Percentiles rank a stretch among this genome's conserved stretches.
These are phyloP conservation scores for Suhomyces tanzawaensis DNA, from an alignment of 805 yeast species.

Conservation along the genomic window DNA sequence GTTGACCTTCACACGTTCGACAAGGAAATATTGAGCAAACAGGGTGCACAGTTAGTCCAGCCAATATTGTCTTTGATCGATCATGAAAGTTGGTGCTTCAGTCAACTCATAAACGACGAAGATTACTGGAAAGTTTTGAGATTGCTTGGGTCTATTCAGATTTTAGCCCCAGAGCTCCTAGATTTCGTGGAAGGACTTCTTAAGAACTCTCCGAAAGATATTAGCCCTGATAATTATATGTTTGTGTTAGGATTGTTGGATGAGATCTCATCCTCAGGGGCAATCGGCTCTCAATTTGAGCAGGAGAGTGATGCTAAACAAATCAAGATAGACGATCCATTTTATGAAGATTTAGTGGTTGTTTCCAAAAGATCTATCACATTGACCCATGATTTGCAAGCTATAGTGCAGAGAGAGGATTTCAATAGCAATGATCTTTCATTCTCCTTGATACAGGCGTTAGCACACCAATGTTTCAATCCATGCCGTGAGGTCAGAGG, in stretches of 20 bases:
- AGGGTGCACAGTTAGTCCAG: conserved; percentile 43
- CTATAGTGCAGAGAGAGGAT: conserved; percentile 28
- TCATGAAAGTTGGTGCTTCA: conserved; percentile 44
- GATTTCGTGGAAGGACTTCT: conserved; percentile 45
- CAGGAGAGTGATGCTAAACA: conserved; percentile 54
- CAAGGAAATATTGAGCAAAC: conserved; percentile 43
- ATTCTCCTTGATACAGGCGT: conserved; percentile 71
- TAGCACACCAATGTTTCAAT: conserved; percentile 85
- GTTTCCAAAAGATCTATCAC: conserved; percentile 60
- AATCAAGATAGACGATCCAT: conserved; percentile 20
- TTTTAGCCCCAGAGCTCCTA: conserved; percentile 44
- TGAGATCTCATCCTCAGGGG: conserved; percentile 79
- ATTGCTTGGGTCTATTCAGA: conserved; percentile 44
- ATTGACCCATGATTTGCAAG: conserved; percentile 53
- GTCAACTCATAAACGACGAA: conserved; percentile 32
- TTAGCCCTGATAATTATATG: conserved; percentile 56
- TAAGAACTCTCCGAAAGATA: conserved; percentile 28
- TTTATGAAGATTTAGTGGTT: conserved; percentile 37
- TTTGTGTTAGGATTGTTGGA: conserved; percentile 68
- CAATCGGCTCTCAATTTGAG: conserved; percentile 75
- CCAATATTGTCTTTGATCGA: conserved; percentile 52
- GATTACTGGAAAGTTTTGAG: conserved; percentile 56
- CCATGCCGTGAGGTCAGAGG: conserved; percentile 77
- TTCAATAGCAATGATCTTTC: conserved; percentile 40
- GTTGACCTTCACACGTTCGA: conserved; percentile 25